Evolutionary conservation across 139 green algal genomes (phyloP).

Genomic region (Raphidocelis subcapitata): DNA sequence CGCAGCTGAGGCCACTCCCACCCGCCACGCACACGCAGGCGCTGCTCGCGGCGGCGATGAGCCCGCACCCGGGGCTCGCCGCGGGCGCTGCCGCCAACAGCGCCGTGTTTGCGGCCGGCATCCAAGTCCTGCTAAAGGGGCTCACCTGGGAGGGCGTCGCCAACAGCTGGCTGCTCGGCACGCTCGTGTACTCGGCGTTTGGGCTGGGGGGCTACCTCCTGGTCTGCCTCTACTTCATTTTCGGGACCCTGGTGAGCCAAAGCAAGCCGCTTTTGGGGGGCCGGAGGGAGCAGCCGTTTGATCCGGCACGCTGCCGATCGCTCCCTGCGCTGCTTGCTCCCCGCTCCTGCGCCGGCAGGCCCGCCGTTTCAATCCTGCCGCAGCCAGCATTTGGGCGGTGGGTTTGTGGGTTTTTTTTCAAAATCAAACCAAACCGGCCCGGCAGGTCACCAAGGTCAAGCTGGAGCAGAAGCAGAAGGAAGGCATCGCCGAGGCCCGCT

Average conservation of each 20-base stretch:
- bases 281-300: neutral
- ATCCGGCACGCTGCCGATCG: neutral
- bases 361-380: too few species aligned
- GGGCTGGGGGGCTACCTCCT: conserved; percentile 76
- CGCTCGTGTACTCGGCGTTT: conserved; percentile 77
- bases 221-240: conserved; percentile 95
- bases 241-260: conserved; percentile 74
- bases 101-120: conserved; percentile 61
- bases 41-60: neutral
- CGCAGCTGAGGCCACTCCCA: too few species aligned
- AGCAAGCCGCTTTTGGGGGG: too few species aligned
- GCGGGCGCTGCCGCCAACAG: conserved; percentile 49
- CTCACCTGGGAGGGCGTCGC: conserved; percentile 69
- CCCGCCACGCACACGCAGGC: conserved; percentile 2
- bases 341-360: too few species aligned
- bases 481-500: conserved; percentile 91
- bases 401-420: too few species aligned
- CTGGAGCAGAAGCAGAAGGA: conserved; percentile 91
- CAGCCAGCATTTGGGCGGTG: too few species aligned
- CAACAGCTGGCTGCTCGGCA: conserved; percentile 81
- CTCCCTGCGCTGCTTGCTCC: neutral
- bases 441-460: conserved; percentile 91
- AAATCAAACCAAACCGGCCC: too few species aligned
- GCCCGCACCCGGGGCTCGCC: conserved; percentile 45
- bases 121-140: conserved; percentile 70